Evolutionary conservation across 2,329 filamentous ascomycete species (phyloP), one percentile per base, ranked within the genome.

Genomic region (Zymoseptoria tritici): DNA sequence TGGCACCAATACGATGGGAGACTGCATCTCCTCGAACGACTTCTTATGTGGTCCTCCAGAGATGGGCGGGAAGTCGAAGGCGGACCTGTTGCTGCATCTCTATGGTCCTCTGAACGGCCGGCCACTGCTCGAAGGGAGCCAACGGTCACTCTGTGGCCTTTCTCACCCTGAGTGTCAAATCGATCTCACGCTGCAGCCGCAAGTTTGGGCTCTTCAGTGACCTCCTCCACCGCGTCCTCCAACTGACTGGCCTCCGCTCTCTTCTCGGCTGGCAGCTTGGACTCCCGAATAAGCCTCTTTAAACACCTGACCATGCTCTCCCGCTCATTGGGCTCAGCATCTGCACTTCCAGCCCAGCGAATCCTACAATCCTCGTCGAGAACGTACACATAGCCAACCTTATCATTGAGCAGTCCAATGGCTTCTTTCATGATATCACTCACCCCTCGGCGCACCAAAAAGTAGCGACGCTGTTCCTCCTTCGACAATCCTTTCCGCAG

Each of bases 371-470:
- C 81, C 63, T 86, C 81, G 73, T 99, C 94, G 60, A 99, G 80
- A 54, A 99, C 80, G 75, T 96, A 99, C 4, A 92, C 88, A 76
- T 97, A 97, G 46, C 92, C 93, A 36, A 97, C 93, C 75, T 92
- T 95, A 66, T 85, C 86, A 76, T 99, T 99, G 71, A 96, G 78
- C 72, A 96, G 74, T 4, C 84, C 84, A 68, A 87, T 81, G 4
- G 81, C 79, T 68, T 85, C 82, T 64, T 81, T 79, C 49, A 86
- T 76, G 19, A 77, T 73, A 54, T 84, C 81, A 13, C 75, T 78
- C 21, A 87, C 75, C 2, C 83, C 83, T 61, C 78, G 81, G 60
- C 79, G 76, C 19, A 87, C 79, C 58, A 86, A 73, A 68, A 87
- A 87, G 67, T 85, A 86, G 59, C 77, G 77, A 21, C 73, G 75